A percentile compares a stretch with the other conserved stretches of the same genome.
Evolutionary conservation across 225 moss, liverwort and hornwort genomes (phyloP).

Genomic region (Straminergon stramineum): DNA sequence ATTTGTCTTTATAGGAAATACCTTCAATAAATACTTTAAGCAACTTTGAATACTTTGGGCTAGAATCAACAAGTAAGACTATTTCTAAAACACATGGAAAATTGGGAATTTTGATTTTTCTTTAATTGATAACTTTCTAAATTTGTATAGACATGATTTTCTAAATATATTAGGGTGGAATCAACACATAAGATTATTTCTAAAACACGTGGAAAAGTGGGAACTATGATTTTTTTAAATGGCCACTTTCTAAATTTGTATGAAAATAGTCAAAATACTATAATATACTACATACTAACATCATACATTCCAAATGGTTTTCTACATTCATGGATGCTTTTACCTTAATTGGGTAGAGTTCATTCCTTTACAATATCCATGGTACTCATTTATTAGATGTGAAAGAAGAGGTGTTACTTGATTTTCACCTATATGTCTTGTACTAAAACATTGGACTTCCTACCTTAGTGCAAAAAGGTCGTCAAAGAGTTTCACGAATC

Average conservation of each 20-base stretch:
- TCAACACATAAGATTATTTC: background rate
- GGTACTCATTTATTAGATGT: background rate
- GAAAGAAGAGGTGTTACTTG: background rate
- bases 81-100: background rate
- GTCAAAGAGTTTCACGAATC: background rate
- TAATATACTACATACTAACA: background rate
- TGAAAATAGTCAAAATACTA: too few relatives aligned
- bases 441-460: background rate
- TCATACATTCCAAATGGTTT: background rate
- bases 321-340: background rate
- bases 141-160: too few relatives aligned
- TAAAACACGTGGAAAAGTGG: background rate
- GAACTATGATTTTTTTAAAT: background rate
- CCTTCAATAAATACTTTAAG: background rate
- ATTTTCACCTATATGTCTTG: background rate
- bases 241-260: background rate
- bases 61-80: background rate
- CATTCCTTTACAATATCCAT: background rate
- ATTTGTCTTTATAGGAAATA: fast-evolving
- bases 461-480: background rate
- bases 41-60: background rate
- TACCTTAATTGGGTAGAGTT: background rate
- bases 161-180: background rate
- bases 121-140: background rate
- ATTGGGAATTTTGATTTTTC: too few relatives aligned